Conservation (phyloP, 805 yeast genomes). For the Lachancea dasiensis region DNA sequence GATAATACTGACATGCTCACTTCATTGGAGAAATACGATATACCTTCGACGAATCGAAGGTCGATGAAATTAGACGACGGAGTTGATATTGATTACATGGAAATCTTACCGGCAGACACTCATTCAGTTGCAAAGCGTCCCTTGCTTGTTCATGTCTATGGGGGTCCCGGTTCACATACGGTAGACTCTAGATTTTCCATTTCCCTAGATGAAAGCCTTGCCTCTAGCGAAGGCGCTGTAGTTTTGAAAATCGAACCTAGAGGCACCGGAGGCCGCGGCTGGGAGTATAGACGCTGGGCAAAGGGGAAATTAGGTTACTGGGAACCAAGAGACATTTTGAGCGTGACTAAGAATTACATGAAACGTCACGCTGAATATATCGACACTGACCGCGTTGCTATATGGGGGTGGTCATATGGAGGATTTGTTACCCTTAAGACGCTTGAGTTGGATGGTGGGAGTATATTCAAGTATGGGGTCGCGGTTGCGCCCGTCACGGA, state of each 20-base stretch:
- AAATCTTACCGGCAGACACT: conserved; percentile 55
- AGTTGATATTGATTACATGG: conserved; percentile 46
- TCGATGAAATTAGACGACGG: conserved; percentile 36
- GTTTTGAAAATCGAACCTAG: conserved; percentile 70
- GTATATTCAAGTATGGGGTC: conserved; percentile 65
- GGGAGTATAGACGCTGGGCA: conserved; percentile 58
- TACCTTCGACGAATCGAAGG: conserved; percentile 43
- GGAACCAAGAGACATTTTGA: conserved; percentile 67
- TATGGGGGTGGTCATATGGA: conserved; percentile 91
- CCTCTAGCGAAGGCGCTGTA: conserved; percentile 52
- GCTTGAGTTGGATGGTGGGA: conserved; percentile 57
- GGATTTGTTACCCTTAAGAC: conserved; percentile 74
- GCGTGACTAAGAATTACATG: conserved; percentile 46
- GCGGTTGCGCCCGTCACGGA: conserved; percentile 84
- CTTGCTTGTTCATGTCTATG: conserved; percentile 61
- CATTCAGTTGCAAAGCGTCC: conserved; percentile 49
- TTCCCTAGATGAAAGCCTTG: conserved; percentile 54
- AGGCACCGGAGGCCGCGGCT: conserved; percentile 77
- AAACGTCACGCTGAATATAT: conserved; percentile 37
- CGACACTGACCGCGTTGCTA: conserved; percentile 50
- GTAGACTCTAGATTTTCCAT: conserved; percentile 42
- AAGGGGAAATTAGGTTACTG: conserved; percentile 56
- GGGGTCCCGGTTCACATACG: conserved; percentile 76
- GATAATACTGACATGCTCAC: conserved; percentile 12
- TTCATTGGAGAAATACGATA: conserved; percentile 33